Evolutionary conservation across 2,329 filamentous ascomycete genomes (phyloP), one percentile per base, ranked within the genome.

Genomic region (Ophiostoma populinum): DNA sequence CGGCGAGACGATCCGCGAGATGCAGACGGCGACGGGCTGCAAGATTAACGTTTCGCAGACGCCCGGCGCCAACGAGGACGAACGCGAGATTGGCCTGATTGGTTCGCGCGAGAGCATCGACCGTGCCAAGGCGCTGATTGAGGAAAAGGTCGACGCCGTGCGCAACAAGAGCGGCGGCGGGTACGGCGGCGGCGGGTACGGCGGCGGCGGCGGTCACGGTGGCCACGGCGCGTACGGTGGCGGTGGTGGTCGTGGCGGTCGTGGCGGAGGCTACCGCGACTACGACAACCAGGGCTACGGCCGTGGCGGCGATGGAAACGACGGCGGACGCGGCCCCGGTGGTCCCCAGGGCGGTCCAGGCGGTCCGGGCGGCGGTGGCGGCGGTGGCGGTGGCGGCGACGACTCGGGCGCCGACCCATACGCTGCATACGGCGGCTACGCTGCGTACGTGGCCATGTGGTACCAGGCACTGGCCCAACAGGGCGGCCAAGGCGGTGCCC

Each of bases 21-120:
- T 93, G 77, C 85, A 93, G 55, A 78, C 75, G 49, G 68, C 63
- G 21, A 90, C 82, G 5, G 80, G 81, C 30, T 93, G 86, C 67
- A 92, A 92, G 61, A 92, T 93, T 62, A 93, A 93, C 48, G 85
- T 93, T 18, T 80, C 81, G 21, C 80, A 81, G 48, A 76, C 82
- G 7, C 76, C 75, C 24, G 79, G 79, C 12, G 76, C 79, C 33
- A 69, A 71, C 44, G 83, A 92, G 50, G 68, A 75, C 39, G 77
- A 90, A 53, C 75, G 85, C 49, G 80, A 92, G 54, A 92, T 93
- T 50, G 81, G 80, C 30, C 66, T 93, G 29, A 78, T 90, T 43
- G 86, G 85, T 42, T 71, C 69, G 24, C 70, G 70, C 29, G 76
- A 82, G 46, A 74, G 80, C 36, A 90, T 93, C 49, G 71, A 72